phyloP scores from a whole-genome alignment of 2,329 filamentous ascomycete genomes.

The Ophiostoma piceae region DNA sequence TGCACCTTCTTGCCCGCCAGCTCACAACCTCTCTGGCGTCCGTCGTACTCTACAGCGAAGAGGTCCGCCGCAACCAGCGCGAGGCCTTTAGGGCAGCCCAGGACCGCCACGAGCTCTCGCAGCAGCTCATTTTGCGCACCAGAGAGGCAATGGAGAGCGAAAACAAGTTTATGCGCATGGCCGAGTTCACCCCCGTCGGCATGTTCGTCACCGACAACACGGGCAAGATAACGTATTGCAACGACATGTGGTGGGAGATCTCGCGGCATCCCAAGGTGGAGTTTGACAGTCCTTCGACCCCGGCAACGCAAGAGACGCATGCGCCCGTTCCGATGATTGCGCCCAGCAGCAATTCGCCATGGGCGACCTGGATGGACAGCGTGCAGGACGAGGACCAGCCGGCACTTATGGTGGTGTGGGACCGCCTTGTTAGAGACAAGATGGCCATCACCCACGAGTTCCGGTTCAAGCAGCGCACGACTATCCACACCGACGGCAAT shows the following conservation, averaged over 20 bases:
- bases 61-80: constrained; percentile 67
- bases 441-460: constrained; percentile 66
- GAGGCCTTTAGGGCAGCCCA: constrained; percentile 69
- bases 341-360: background rate
- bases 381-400: constrained; percentile 62
- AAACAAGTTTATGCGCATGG: constrained; percentile 76
- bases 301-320: background rate
- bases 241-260: constrained; percentile 72
- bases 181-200: constrained; percentile 75
- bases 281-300: constrained; percentile 22
- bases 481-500: constrained; percentile 57
- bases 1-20: constrained; percentile 68
- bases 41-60: constrained; percentile 76
- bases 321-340: background rate
- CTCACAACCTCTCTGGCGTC: constrained; percentile 75
- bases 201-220: constrained; percentile 74
- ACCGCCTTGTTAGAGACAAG: constrained; percentile 55
- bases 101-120: constrained; percentile 70
- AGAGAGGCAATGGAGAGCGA: constrained; percentile 63
- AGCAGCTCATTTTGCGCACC: constrained; percentile 63
- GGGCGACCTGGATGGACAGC: constrained; percentile 61
- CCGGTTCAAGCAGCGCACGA: constrained; percentile 66
- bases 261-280: constrained; percentile 52
- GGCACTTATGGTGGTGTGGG: constrained; percentile 57
- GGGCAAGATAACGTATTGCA: constrained; percentile 71